Base-by-base conservation (phyloP, 1,284 basidiomycete species). In the Malassezia equina region DNA sequence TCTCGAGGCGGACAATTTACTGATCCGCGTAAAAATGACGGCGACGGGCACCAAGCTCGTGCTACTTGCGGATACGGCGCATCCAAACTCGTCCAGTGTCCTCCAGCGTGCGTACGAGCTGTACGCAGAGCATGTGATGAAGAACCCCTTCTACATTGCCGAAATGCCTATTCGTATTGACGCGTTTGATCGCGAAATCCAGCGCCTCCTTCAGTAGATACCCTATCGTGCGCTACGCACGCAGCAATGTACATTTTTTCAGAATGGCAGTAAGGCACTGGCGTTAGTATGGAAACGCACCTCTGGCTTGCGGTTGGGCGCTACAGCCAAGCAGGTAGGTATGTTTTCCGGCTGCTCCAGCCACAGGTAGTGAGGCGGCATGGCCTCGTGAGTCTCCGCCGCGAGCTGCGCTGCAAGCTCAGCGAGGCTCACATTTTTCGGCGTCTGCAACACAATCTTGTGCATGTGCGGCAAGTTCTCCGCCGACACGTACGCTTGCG, bases 21-120 rank as follows among this genome's bases (percentile, higher is more conserved):
- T 89, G 73, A 83, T 94, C 78, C 85, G 83, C 19, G 86, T 93
- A 58, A 81, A 88, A 54, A 80, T 95, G 61, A 95, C 93, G 1
- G 80, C 83, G n/a, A 98, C 94, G 1, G 94, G 94, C 94, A 95
- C 89, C n/a, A 98, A 98, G 76, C 94, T 98, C 63, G 89, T 99
- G 3, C 78, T 98, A 1, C 78, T 96, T 42, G 88, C 87, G 2
- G 86, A 87, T 0, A 77, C 87, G 13, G 79, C 84, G 42, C 86
- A 93, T 71, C 77, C 81, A 51, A 80, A 82, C 52, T 57, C 79
- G 15, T 60, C 64, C 0, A 57, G 60, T 3, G 63, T 76, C 23
- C 62, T 78, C 9, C 84, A 86, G 68, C 86, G 83, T 71, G 84
- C 89, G 50, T 94, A 94, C 76, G 88, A 93, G 75, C 82, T 82